Evolutionary conservation across 352 stramenopile genomes (phyloP), one percentile per base, ranked within the genome.

Genomic region (Peronospora farinosa): DNA sequence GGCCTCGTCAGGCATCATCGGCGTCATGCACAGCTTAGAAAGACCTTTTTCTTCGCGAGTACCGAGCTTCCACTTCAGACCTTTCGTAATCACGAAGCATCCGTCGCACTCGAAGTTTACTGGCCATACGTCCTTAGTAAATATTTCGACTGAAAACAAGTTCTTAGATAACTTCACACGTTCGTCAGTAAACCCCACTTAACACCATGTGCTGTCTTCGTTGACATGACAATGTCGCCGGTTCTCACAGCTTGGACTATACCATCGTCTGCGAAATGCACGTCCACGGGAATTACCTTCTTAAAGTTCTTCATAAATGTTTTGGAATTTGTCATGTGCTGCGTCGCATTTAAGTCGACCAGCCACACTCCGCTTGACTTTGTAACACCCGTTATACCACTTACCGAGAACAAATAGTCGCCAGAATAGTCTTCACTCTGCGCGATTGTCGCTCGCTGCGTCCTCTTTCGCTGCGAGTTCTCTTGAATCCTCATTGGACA

Each of bases 251-350:
- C 8, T 30, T 42, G 37, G 0, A 42, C 37, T 5, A 42, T 16
- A 25, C 37, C 37, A 27, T 42, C 37, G 10, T 28, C 17, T 3
- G 37, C 37, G 10, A 42, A 7, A 30, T 30, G 37, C 17, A 42
- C 37, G 8, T 42, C 17, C 0, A 28, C 10, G 15, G 10, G 15
- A n/a, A 2, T 3, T 3, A 42, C n/a, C 11, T 1, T 8, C 37
- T 42, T 42, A 16, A 30, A 42, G 37, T 28, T 42, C 8, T 16
- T 42, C 37, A 42, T 42, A 1, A 15, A 28, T 16, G 2, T n/a
- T 25, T 28, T 43, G 1, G 50, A 41, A n/a, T 51, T 33, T 25
- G 50, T 35, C 25, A 42, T 51, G 35, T 57, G 40, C 28, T 57
- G 38, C 23, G 50, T 57, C 9, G 40, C 39, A 30, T 27, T 39